Base-by-base conservation (phyloP, 345 rosid species). In the Populus euphratica region DNA sequence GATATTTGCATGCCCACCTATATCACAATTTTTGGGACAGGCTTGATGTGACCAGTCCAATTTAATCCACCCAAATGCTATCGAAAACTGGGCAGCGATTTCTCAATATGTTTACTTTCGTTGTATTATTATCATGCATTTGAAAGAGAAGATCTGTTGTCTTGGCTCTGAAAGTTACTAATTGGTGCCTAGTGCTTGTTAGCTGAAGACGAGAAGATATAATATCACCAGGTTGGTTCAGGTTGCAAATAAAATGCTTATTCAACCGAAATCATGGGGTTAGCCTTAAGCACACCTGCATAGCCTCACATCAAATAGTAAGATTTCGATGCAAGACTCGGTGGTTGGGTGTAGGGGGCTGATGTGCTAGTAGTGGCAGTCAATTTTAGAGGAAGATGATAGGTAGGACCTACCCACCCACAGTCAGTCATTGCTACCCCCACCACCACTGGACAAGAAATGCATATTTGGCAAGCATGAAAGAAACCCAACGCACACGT, bases 401-500 rank as follows among this genome's bases (percentile, higher is more conserved):
- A 29, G 79, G 61, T 52, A 33, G 74, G 85, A 14, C 87, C 82
- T 47, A 65, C 79, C 52, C 77, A 68, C 70, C 50, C 50, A 25
- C 66, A 62, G 21, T 29, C 47, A 35, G 68, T 47, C 69, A 56
- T 70, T n/a, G 66, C 8, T 52, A 68, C 35, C 73, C 73, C 80
- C 79, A 74, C 73, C 62, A 70, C 73, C 70, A 76, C 65, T 73
- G 82, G 80, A 85, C 84, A 77, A 79, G 78, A 81, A 81, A 83
- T 81, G 79, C 79, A 86, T 77, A 79, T 13, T 72, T 75, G 83
- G 85, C 76, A 79, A 83, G 80, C 82, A 84, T 84, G 84, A 86
- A 86, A 80, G 84, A 70, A 80, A 84, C 85, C 78, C 87, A 70
- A 80, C 84, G 49, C 66, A 81, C 87, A 86, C 84, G 87, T 77